Evolutionary conservation across 345 rosid species (phyloP).

Genomic region (Citrus trifoliata): DNA sequence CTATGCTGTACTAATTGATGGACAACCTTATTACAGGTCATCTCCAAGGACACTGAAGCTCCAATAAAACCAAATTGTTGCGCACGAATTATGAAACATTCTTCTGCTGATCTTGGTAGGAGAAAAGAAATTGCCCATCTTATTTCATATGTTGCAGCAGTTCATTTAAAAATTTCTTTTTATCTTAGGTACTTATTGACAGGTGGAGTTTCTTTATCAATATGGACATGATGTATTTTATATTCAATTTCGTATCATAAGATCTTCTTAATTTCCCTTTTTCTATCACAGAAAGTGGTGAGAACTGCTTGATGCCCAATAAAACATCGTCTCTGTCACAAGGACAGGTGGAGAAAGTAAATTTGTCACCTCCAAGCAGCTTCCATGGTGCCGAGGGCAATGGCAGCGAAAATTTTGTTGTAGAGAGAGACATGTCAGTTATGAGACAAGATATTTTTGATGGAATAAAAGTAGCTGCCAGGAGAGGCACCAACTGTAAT

Average conservation of each 20-base stretch:
- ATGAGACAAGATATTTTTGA: conserved; percentile 16
- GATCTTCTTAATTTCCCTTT: not conserved
- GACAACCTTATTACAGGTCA: conserved; percentile 44
- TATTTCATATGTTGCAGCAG: not conserved
- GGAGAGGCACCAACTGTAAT: not conserved
- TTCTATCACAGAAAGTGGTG: conserved; percentile 30
- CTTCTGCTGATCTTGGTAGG: conserved; percentile 36
- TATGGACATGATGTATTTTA: not conserved
- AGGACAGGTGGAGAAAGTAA: conserved; percentile 29
- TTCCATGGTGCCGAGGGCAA: conserved; percentile 13
- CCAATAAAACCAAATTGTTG: conserved; percentile 20
- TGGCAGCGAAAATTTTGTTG: conserved; percentile 17
- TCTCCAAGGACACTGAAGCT: conserved; percentile 45
- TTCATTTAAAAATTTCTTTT: not conserved
- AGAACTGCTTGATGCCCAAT: conserved; percentile 19
- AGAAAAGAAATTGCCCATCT: not conserved
- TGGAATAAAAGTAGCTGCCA: conserved; percentile 9
- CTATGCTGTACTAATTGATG: not conserved
- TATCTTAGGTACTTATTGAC: not conserved
- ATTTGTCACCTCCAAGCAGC: conserved; percentile 15
- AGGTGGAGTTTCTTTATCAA: not conserved
- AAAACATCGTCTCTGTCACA: conserved; percentile 21
- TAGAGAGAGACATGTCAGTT: conserved; percentile 23
- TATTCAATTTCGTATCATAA: not conserved
- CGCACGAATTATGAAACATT: conserved; percentile 19